Base-by-base conservation (phyloP, 257 asterid species). In the Primulina huaijiensis region DNA sequence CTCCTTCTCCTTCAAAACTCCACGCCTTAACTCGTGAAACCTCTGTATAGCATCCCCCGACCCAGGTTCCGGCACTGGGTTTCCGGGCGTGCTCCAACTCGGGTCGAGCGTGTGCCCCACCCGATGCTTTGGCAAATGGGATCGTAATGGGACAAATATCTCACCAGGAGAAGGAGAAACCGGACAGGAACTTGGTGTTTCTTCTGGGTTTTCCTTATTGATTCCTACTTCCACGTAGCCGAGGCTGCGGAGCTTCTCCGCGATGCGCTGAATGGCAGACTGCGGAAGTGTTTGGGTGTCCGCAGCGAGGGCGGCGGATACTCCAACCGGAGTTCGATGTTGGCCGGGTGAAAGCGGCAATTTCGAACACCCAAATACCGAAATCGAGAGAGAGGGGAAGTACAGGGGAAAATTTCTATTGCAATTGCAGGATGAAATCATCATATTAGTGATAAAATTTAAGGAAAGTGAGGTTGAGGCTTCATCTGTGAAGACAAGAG, bases 41-140 rank as follows among this genome's bases (percentile, higher is more conserved):
- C 83, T 83, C 83, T 78, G 89, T 65, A 90, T 88, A 74, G 89
- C 82, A 21, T 72, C 83, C 59, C 97, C 95, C 21, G 89, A 72
- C 50, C 97, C 96, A 17, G 96, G 96, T 20, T 71, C 83, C 0
- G 95, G 97, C 12, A 85, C 92, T 40, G 97, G 97, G 43, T 89
- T 86, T 77, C 89, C 95, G 17, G 97, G 99, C 56, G 93, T 83
- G 85, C 96, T 89, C 97, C 97, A 94, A 79, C 99, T 94, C 27
- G 88, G 75, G 85, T 94, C 99, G 68, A 94, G 85, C 3, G 99
- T 91, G 70, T 91, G 96, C 58, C 99, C 99, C 20, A 94, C 92
- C 7, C 96, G 83, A 69, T 85, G 62, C 78, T 89, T 94, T 19
- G 97, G 96, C 37, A 94, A 75, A 11, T 78, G 88, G 35, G 77